phyloP scores from a whole-genome alignment of 768 basidiomycete species.

The Amanita brunnescens region DNA sequence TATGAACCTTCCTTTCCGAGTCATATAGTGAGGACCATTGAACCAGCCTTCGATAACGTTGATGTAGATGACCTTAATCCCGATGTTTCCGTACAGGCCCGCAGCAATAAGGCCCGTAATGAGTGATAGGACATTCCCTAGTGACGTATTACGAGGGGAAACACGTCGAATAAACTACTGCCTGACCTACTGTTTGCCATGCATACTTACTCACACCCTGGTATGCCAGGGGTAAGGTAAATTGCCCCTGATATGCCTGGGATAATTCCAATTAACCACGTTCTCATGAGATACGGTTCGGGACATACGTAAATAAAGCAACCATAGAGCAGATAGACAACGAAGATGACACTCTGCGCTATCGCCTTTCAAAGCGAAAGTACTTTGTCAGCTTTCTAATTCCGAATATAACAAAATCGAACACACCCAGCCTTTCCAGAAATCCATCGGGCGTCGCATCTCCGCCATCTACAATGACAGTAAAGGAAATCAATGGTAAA shows the following conservation, averaged over 20 bases:
- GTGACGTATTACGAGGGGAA: neutral
- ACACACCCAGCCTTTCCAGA: slow-evolving; percentile 57
- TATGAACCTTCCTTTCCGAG: slow-evolving; percentile 28
- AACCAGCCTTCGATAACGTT: slow-evolving; percentile 44
- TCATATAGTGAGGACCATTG: slow-evolving; percentile 42
- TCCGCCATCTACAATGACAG: slow-evolving; percentile 42
- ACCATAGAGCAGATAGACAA: slow-evolving; percentile 49
- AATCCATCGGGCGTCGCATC: slow-evolving; percentile 61
- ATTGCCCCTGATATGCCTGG: slow-evolving; percentile 55
- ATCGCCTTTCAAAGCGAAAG: slow-evolving; percentile 17
- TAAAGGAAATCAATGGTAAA: slow-evolving; percentile 2
- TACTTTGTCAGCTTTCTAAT: neutral
- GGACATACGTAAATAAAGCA: slow-evolving; percentile 34
- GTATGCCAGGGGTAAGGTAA: slow-evolving; percentile 38
- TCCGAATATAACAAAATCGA: neutral
- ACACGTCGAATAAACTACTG: neutral
- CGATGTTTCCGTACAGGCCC: slow-evolving; percentile 57
- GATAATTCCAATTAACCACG: neutral
- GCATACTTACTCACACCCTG: slow-evolving; percentile 37
- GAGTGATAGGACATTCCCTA: slow-evolving; percentile 40
- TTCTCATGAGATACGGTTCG: neutral
- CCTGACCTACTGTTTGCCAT: slow-evolving; percentile 39
- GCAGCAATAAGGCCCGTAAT: slow-evolving; percentile 50
- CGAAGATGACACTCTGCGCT: slow-evolving; percentile 43
- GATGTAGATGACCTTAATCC: slow-evolving; percentile 50